Conservation (phyloP, 495 filamentous ascomycete species). For the Hypoxylon crocopeplum region DNA sequence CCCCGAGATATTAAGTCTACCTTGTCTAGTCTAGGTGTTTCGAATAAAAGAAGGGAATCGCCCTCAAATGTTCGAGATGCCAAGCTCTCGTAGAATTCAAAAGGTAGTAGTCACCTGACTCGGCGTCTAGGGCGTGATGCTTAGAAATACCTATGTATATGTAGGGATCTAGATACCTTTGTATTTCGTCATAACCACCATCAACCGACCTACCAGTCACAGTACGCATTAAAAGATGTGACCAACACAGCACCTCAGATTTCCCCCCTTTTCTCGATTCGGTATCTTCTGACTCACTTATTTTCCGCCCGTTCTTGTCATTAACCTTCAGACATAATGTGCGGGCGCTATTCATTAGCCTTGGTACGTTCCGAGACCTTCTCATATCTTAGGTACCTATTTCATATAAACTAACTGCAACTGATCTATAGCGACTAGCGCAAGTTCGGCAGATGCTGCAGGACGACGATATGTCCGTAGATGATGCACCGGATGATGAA, state of each 20-base stretch:
- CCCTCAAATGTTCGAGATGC: not conserved
- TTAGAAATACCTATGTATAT: not conserved
- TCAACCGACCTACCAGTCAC: not conserved
- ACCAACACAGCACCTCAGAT: no score
- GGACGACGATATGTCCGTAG: slow-evolving; percentile 76
- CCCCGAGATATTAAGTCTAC: no score
- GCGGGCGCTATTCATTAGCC: slow-evolving; percentile 82
- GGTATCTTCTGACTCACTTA: no score
- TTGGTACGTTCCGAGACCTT: slow-evolving; percentile 62
- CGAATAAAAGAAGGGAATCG: not conserved
- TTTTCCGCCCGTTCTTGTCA: no score
- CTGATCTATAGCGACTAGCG: slow-evolving; percentile 61
- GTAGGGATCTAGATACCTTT: not conserved
- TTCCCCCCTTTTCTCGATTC: no score
- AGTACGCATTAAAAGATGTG: no score
- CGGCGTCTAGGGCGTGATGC: slow-evolving; percentile 15
- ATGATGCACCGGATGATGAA: slow-evolving; percentile 76
- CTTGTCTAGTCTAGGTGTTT: no score
- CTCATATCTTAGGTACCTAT: not conserved
- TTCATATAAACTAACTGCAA: slow-evolving; percentile 22
- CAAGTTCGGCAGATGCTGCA: slow-evolving; percentile 73
- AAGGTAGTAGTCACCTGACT: slow-evolving; percentile 25
- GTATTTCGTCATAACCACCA: slow-evolving; percentile 32
- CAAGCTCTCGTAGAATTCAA: not conserved
- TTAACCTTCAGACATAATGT: slow-evolving; percentile 62